Conservation (phyloP, 75 land plant genomes). For the Ceratopteris richardii region DNA sequence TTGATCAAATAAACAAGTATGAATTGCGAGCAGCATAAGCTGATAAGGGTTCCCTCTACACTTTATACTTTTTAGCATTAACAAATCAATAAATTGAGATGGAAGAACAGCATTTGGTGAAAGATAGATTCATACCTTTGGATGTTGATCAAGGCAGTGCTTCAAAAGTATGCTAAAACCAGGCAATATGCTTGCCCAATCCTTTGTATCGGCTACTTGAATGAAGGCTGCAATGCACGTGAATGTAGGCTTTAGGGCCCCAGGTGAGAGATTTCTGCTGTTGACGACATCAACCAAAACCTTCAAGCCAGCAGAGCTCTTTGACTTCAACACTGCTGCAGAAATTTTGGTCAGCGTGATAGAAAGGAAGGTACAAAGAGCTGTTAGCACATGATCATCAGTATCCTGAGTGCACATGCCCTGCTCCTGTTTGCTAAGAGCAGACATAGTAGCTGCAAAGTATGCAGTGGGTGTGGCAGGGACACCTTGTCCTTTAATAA, state of each 20-base stretch:
- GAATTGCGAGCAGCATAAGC: too few species aligned
- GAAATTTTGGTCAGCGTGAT: conserved; percentile 38
- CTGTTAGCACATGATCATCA: conserved; percentile 24
- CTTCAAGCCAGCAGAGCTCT: conserved; percentile 21
- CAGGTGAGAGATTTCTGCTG: conserved; percentile 9
- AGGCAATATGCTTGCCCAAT: conserved; percentile 43
- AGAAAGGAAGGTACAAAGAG: conserved; percentile 55
- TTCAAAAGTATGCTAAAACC: conserved; percentile 42
- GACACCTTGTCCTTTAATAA: conserved; percentile 59
- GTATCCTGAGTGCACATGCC: conserved; percentile 11
- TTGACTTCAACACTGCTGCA: conserved; percentile 33
- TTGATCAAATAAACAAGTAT: too few species aligned
- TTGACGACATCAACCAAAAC: conserved; percentile 24
- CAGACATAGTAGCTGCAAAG: conserved; percentile 62
- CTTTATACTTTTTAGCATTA: too few species aligned
- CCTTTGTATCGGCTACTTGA: conserved; percentile 27
- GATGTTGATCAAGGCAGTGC: conserved; percentile 36
- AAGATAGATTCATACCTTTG: conserved; percentile 75
- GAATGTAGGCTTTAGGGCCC: conserved; percentile 38
- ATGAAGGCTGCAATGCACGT: conserved; percentile 45
- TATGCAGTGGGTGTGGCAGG: conserved; percentile 66
- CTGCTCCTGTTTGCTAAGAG: conserved; percentile 44
- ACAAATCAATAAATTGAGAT: too few species aligned
- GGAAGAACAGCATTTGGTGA: too few species aligned
- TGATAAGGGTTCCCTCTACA: too few species aligned